Percentiles rank a stretch among this genome's conserved stretches.
phyloP scores from a whole-genome alignment of 2,329 filamentous ascomycete genomes.

The Pseudohalonectria lignicola region DNA sequence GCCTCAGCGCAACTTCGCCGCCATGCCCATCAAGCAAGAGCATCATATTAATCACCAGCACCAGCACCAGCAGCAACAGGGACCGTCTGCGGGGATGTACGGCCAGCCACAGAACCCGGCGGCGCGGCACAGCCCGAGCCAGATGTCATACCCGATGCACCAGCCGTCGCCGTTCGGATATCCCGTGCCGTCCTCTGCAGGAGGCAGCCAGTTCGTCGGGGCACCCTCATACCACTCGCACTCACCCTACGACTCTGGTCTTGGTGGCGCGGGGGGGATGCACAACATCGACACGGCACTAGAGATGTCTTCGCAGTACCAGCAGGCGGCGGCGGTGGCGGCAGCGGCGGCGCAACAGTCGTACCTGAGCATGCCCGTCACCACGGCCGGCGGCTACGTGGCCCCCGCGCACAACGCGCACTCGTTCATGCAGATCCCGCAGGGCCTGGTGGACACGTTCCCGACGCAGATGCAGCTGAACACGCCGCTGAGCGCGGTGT shows the following conservation, averaged over 20 bases:
- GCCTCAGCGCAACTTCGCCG: conserved; percentile 26
- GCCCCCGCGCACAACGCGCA: conserved; percentile 15
- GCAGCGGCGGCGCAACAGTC: too few species aligned
- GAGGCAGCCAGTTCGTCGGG: neutral
- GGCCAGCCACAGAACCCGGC: conserved; percentile 5
- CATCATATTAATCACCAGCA: conserved; percentile 8
- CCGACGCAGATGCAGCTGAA: too few species aligned
- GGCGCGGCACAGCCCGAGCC: conserved; percentile 1
- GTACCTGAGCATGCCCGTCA: too few species aligned
- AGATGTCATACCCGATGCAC: conserved; percentile 9
- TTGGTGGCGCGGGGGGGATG: too few species aligned
- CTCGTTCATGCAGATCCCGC: conserved; percentile 19
- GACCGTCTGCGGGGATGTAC: too few species aligned
- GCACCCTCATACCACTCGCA: neutral
- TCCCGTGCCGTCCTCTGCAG: conserved; percentile 5
- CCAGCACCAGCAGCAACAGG: conserved; percentile 5
- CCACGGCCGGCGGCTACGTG: conserved; percentile 11
- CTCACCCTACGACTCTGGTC: too few species aligned
- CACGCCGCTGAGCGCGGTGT: too few species aligned
- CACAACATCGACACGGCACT: too few species aligned
- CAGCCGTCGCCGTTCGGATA: conserved; percentile 8
- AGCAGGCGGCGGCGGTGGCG: too few species aligned
- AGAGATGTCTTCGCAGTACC: too few species aligned
- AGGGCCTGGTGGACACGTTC: too few species aligned
- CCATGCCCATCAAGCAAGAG: conserved; percentile 19